phyloP scores from a whole-genome alignment of 768 basidiomycete species.

The Lactifluus subvellereus region DNA sequence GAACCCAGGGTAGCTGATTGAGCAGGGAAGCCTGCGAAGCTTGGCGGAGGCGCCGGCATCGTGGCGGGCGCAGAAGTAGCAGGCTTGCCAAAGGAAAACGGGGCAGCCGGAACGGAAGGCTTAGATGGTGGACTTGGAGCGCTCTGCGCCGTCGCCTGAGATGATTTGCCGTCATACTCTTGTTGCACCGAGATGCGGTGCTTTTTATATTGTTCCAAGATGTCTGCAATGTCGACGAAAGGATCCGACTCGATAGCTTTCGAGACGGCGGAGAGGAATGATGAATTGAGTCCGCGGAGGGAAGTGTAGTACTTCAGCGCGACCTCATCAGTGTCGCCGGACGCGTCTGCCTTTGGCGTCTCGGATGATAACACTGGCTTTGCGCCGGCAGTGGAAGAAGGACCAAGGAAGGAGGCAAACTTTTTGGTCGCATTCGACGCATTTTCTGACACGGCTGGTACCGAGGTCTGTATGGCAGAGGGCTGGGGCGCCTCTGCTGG shows the following conservation, averaged over 20 bases:
- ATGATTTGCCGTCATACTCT: constrained; percentile 42
- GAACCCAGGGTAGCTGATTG: constrained; percentile 26
- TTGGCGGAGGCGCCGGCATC: constrained; percentile 37
- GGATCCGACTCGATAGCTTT: constrained; percentile 62
- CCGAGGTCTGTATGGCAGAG: neutral
- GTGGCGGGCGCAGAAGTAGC: constrained; percentile 16
- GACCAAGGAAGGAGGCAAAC: constrained; percentile 23
- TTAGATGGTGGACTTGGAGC: constrained; percentile 1
- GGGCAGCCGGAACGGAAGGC: neutral
- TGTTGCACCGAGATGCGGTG: constrained; percentile 50
- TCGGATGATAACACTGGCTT: constrained; percentile 16
- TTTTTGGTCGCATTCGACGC: constrained; percentile 24
- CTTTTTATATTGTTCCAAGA: constrained; percentile 55
- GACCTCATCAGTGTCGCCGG: constrained; percentile 20
- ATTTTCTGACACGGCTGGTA: constrained; percentile 22
- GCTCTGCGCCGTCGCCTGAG: constrained; percentile 1
- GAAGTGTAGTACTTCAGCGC: constrained; percentile 57
- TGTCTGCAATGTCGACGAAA: constrained; percentile 54
- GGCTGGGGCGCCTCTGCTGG: constrained; percentile 25
- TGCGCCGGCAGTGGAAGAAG: constrained; percentile 12
- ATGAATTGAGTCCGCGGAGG: constrained; percentile 70
- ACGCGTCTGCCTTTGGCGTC: constrained; percentile 14
- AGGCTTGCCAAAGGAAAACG: neutral
- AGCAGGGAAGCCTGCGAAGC: constrained; percentile 36
- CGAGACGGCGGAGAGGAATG: constrained; percentile 52